A percentile compares a stretch with the other conserved stretches of the same genome.
These are phyloP conservation scores for Ascosphaera aggregata DNA, from an alignment of 2,329 filamentous ascomycete genomes.

Conservation along the genomic window DNA sequence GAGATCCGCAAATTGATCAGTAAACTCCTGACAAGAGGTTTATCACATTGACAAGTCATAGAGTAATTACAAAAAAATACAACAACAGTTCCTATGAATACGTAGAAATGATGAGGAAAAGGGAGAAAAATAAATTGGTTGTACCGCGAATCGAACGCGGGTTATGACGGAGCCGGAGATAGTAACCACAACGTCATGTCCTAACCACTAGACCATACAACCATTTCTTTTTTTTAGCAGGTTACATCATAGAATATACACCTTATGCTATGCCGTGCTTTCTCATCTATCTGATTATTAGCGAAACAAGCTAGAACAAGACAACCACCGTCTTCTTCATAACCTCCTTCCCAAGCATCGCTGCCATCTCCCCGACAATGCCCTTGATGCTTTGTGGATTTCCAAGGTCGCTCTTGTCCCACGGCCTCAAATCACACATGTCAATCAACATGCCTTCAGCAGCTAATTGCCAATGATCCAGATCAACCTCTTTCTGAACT, in stretches of 20 bases:
- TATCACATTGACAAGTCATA: no score
- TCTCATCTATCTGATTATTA: no score
- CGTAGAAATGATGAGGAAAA: background rate
- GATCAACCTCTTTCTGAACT: constrained; percentile 16
- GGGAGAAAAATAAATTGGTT: background rate
- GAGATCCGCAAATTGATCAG: no score
- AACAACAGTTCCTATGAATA: background rate
- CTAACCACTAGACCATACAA: background rate
- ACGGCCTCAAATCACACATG: constrained; percentile 24
- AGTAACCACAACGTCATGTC: background rate
- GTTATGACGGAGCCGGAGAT: background rate
- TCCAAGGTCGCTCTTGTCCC: constrained; percentile 20
- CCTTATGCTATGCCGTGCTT: no score
- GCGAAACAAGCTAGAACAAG: constrained; percentile 14
- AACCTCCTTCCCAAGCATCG: constrained; percentile 20
- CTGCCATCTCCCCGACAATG: constrained; percentile 23
- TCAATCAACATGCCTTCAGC: constrained; percentile 19
- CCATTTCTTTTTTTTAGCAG: no score
- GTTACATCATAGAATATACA: no score
- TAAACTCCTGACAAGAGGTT: no score
- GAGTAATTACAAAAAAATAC: no score
- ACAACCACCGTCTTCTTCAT: constrained; percentile 18
- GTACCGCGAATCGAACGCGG: background rate
- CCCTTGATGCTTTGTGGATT: constrained; percentile 23
- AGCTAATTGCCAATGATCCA: constrained; percentile 21